A percentile compares a stretch with the other conserved stretches of the same genome.
These are phyloP conservation scores for Euphorbia peplus DNA, from an alignment of 345 rosid genomes.

Conservation along the genomic window DNA sequence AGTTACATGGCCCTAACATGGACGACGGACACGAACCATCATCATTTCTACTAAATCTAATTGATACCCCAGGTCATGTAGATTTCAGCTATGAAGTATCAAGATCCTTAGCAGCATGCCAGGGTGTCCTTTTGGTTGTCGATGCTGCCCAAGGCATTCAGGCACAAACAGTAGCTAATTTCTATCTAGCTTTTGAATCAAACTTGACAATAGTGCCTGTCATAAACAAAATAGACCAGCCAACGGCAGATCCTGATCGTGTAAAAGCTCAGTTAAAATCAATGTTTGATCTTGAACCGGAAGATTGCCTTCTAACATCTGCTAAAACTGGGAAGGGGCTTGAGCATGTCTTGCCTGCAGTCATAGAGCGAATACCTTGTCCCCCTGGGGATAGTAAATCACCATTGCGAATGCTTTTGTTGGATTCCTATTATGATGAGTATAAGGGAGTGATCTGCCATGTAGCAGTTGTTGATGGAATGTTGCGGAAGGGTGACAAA, in stretches of 20 bases:
- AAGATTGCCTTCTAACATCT: constrained; percentile 78
- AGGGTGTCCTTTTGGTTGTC: constrained; percentile 93
- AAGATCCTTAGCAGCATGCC: constrained; percentile 97
- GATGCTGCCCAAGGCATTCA: constrained; percentile 99
- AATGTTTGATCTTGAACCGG: constrained; percentile 91
- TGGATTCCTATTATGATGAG: constrained; percentile 92
- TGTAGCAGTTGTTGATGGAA: constrained; percentile 91
- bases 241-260: constrained; percentile 97
- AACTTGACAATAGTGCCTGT: constrained; percentile 75
- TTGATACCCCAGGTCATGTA: constrained; percentile 98
- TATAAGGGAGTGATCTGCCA: constrained; percentile 94
- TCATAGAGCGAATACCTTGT: constrained; percentile 77
- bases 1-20: constrained; percentile 14
- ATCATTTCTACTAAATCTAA: constrained; percentile 61
- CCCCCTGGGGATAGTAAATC: constrained; percentile 71
- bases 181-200: constrained; percentile 91
- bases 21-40: constrained; percentile 32
- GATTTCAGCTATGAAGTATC: constrained; percentile 98
- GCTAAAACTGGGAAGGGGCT: constrained; percentile 97
- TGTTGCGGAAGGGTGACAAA: constrained; percentile 81
- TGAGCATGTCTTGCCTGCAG: constrained; percentile 87
- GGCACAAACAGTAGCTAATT: constrained; percentile 97
- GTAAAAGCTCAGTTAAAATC: constrained; percentile 93
- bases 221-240: constrained; percentile 95
- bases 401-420: constrained; percentile 83